phyloP scores from a whole-genome alignment of 177 flowering plant genomes.

The Vitis hybrid region DNA sequence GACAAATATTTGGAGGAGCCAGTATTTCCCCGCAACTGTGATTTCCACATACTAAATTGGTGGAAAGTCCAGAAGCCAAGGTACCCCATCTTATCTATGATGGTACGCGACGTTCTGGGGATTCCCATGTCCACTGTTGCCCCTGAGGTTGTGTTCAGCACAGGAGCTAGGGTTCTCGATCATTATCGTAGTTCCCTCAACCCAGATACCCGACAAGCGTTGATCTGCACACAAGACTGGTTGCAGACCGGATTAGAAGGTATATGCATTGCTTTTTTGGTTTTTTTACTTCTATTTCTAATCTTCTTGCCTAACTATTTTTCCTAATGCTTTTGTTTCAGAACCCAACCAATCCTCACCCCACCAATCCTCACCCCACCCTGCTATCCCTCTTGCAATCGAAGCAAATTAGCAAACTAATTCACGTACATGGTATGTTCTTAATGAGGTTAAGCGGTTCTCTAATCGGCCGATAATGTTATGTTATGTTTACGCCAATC shows the following conservation, averaged over 20 bases:
- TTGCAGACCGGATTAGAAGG: constrained; percentile 49
- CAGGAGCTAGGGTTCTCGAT: constrained; percentile 59
- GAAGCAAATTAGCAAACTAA: constrained; percentile 9
- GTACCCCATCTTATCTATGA: constrained; percentile 78
- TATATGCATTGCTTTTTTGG: constrained; percentile 9
- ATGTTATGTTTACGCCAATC: background rate
- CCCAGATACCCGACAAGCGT: constrained; percentile 62
- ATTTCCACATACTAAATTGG: constrained; percentile 77
- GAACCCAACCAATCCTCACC: constrained; percentile 19
- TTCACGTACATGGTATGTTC: constrained; percentile 12
- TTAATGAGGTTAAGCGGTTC: background rate
- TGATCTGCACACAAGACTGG: constrained; percentile 91
- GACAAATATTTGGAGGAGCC: constrained; percentile 90
- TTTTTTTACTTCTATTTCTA: background rate
- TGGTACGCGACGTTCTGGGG: constrained; percentile 81
- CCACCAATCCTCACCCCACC: background rate
- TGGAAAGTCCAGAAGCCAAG: constrained; percentile 89
- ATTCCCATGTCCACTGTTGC: constrained; percentile 65
- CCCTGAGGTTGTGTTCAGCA: constrained; percentile 43
- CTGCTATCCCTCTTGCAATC: constrained; percentile 11
- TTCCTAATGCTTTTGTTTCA: constrained; percentile 1
- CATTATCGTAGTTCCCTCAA: constrained; percentile 43
- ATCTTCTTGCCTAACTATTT: background rate
- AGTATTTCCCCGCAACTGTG: constrained; percentile 70
- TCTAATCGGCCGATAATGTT: too few species aligned